Base-by-base conservation (phyloP, 805 yeast species). In the Candida alai region DNA sequence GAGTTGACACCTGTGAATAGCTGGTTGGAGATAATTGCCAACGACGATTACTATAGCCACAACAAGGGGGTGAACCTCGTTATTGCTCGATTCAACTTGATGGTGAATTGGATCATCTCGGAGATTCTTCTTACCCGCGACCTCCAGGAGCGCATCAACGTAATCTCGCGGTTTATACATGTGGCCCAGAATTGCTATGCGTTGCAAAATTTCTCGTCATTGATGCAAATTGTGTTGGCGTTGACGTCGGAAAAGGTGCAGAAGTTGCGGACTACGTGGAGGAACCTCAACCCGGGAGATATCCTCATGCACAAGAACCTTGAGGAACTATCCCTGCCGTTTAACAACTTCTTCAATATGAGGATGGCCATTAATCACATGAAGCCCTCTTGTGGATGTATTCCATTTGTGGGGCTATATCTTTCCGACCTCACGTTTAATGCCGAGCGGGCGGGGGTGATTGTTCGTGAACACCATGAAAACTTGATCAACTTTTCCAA, bases 21-120 rank as follows among this genome's bases (percentile, higher is more conserved):
- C 48, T 93, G 98, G 98, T 61, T 88, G 18, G 82, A 78, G 42
- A 68, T 85, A 21, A 64, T 89, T 35, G 73, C 79, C 15, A 75
- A 78, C 54, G 73, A 76, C 46, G 54, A 53, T 17, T 65, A 64
- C 44, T 65, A 55, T 43, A 62, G 65, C 46, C 53, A 62, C 20
- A 58, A 74, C 51, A 55, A 80, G n/a, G 96, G 97, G 0, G 78
- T 88, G 23, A 86, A 85, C 42, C 61, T 90, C 30, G 87, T 86
- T 9, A 79, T 87, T 24, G 73, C 94, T 0, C 67, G 98, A 40
- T 93, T 89, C 68, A 89, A 90, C 52, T 62, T 90, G 39, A 80
- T 85, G 64, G 89, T 85, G 5, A 86, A 85, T 48, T 90, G 97
- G 97, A 79, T 89, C 25, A 78, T 85, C 21, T 85, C 96, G 0